Evolutionary conservation across 345 rosid genomes (phyloP).

Genomic region (Euphorbia lathyris): DNA sequence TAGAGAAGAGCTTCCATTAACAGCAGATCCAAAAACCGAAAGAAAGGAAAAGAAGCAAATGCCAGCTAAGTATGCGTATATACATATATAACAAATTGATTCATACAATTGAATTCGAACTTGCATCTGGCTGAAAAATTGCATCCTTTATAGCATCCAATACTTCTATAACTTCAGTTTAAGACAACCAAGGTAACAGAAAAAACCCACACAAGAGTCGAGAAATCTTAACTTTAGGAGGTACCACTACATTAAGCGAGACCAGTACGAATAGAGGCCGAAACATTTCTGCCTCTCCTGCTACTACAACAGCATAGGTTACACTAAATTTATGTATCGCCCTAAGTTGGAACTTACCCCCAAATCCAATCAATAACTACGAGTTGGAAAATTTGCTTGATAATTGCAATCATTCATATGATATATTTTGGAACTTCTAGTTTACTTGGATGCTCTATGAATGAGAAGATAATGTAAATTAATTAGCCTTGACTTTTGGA

Average conservation of each 20-base stretch:
- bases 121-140: background rate
- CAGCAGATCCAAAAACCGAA: constrained; percentile 68
- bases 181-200: constrained; percentile 13
- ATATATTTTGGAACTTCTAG: background rate
- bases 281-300: background rate
- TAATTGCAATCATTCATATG: background rate
- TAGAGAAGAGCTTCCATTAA: constrained; percentile 58
- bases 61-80: constrained; percentile 8
- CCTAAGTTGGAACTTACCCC: background rate
- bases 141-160: background rate
- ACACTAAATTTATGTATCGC: background rate
- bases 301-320: background rate
- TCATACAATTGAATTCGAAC: background rate
- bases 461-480: background rate
- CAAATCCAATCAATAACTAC: background rate
- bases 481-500: background rate
- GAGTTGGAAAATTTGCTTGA: background rate
- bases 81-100: background rate
- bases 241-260: background rate
- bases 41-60: constrained; percentile 10
- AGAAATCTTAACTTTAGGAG: background rate
- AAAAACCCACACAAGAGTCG: constrained; percentile 9
- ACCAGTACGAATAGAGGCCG: background rate
- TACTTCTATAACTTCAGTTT: background rate
- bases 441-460: background rate